A percentile compares a stretch with the other conserved stretches of the same genome.
phyloP scores from a whole-genome alignment of 352 stramenopile species.

The Phytophthora cactorum region DNA sequence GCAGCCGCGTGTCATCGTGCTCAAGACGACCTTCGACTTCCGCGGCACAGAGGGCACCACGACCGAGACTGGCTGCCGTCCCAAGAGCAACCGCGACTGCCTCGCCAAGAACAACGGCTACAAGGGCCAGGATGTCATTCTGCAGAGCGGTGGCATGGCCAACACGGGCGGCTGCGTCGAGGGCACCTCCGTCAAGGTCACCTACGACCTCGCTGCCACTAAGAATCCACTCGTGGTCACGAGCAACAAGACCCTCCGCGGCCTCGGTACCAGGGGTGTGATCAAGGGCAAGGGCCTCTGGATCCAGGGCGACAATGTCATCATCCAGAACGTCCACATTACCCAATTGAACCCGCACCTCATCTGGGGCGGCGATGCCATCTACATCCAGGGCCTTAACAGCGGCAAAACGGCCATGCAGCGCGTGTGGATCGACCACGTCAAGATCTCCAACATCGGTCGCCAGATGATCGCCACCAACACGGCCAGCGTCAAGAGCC shows the following conservation, averaged over 20 bases:
- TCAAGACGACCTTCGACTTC: slow-evolving; percentile 60
- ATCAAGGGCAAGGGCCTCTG: no score
- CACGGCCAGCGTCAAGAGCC: no score
- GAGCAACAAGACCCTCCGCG: no score
- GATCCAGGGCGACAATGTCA: no score
- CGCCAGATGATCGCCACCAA: slow-evolving; percentile 49
- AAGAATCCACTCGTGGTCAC: no score
- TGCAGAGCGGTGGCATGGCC: slow-evolving; percentile 54
- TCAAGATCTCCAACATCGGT: slow-evolving; percentile 45
- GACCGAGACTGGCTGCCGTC: slow-evolving; percentile 55
- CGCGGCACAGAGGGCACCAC: slow-evolving; percentile 49
- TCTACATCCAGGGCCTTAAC: no score
- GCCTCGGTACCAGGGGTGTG: no score
- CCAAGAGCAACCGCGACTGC: slow-evolving; percentile 47
- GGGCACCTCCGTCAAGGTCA: slow-evolving; percentile 27
- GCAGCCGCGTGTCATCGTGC: slow-evolving; percentile 54
- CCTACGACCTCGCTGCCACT: no score
- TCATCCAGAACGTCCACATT: no score
- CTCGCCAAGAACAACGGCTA: slow-evolving; percentile 60
- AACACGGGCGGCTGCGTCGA: slow-evolving; percentile 59
- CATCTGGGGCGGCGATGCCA: no score
- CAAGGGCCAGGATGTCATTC: slow-evolving; percentile 62
- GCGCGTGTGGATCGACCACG: slow-evolving; percentile 58
- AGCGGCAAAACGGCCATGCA: no score
- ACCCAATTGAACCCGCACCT: no score